Evolutionary conservation across 2,329 filamentous ascomycete genomes (phyloP), one percentile per base, ranked within the genome.

Genomic region (Achaetomium macrosporum): DNA sequence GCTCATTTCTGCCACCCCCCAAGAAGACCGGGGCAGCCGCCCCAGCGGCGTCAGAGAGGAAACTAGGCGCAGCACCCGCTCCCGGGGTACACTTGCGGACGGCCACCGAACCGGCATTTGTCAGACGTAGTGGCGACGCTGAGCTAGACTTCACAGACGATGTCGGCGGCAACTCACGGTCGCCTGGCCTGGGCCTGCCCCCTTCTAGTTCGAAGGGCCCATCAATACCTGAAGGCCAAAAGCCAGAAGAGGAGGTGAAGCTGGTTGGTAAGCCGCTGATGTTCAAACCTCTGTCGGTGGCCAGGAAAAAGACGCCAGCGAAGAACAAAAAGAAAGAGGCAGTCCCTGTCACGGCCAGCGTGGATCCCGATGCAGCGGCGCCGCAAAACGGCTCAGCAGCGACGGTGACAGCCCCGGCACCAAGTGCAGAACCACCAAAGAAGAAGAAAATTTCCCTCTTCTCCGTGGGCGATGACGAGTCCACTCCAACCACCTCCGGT

Each of bases 251-350:
- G 2, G 81, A 85, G 53, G 78, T 86, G 15, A 85, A 88, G 69
- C 70, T 87, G 13, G 79, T 85, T 2, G 88, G 87, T 17, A 93
- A 91, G 61, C 82, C 90, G 12, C 81, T 91, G 68, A 88, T 90
- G 82, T 96, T 97, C 69, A 87, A 85, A 65, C 92, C 92, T 3
- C 74, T 96, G 36, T 96, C 91, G 1, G 90, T 96, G 13, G 82
- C 84, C 15, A 79, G 88, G 56, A 89, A 86, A 17, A 57, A 56
- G 53, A 39, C 55, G 57, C 77, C 83, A 30, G 81, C 79, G 57
- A 90, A 87, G 71, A 89, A 85, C 71, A 84, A 79, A 63, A 73
- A 75, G 53, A 67, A 67, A 36, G 67, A 69, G 20, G 50, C 63
- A 3, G 55, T 61, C 10, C 50, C 63, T 19, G 36, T 51, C 11